phyloP scores from a whole-genome alignment of 257 asterid genomes.

The Schizonepeta tenuifolia region DNA sequence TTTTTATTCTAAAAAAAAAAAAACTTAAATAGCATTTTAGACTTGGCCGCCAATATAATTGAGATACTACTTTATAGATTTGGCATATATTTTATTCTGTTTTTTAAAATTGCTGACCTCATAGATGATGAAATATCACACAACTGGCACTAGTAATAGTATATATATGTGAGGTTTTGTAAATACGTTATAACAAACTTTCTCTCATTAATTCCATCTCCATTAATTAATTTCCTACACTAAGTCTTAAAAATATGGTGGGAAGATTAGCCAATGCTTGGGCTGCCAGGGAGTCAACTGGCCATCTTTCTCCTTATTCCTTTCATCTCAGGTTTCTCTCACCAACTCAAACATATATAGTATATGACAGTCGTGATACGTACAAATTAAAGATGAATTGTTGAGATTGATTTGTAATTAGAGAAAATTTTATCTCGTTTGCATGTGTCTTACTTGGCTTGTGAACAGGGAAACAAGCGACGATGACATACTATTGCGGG shows the following conservation, averaged over 20 bases:
- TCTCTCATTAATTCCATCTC: neutral
- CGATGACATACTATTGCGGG: slow-evolving; percentile 42
- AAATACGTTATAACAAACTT: neutral
- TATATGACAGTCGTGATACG: too few species aligned
- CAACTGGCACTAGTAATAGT: neutral
- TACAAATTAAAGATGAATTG: too few species aligned
- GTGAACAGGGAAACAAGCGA: slow-evolving; percentile 41
- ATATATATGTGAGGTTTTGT: neutral
- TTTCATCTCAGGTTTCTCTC: slow-evolving; percentile 50
- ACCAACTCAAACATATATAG: neutral
- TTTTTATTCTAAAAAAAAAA: too few species aligned
- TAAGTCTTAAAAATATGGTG: slow-evolving; percentile 29
- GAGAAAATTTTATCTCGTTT: too few species aligned
- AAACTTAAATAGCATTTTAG: too few species aligned
- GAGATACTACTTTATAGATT: too few species aligned
- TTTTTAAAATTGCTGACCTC: slow-evolving; percentile 17
- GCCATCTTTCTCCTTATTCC: slow-evolving; percentile 49
- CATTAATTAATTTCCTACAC: neutral
- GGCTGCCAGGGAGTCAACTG: slow-evolving; percentile 50
- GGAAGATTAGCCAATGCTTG: slow-evolving; percentile 43
- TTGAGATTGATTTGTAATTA: too few species aligned
- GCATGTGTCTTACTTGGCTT: neutral
- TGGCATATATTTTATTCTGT: neutral
- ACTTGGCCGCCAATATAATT: too few species aligned
- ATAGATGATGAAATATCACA: slow-evolving; percentile 23